Percentiles rank a stretch among this genome's conserved stretches.
These are phyloP conservation scores for Fimicolochytrium jonesii DNA, from an alignment of 192 early-diverging fungal genomes.

Conservation along the genomic window DNA sequence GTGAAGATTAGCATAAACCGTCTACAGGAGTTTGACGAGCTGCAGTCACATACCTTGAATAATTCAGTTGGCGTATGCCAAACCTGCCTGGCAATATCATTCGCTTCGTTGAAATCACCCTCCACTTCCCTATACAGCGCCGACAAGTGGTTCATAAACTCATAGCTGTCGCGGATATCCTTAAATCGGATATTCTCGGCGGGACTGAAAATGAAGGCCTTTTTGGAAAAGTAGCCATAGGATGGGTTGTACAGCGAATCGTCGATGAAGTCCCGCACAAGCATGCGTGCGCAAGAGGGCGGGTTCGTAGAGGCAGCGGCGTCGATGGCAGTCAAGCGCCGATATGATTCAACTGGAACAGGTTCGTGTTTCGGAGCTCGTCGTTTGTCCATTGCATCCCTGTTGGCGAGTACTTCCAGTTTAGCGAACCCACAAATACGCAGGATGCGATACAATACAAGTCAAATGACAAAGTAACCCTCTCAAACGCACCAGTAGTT, in stretches of 20 bases:
- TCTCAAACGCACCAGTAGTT: too few relatives aligned
- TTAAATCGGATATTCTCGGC: conserved; percentile 47
- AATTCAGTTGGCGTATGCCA: conserved; percentile 99
- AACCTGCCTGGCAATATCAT: conserved; percentile 73
- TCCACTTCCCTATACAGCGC: conserved; percentile 58
- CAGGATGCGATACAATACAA: too few relatives aligned
- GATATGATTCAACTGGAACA: conserved; percentile 11
- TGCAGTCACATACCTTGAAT: conserved; percentile 58
- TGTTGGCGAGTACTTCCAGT: too few relatives aligned
- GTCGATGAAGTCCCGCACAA: conserved; percentile 83
- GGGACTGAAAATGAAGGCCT: conserved; percentile 60
- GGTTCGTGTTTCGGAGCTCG: background rate
- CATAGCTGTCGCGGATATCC: conserved; percentile 69
- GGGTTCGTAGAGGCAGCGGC: conserved; percentile 1
- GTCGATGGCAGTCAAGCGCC: conserved; percentile 12
- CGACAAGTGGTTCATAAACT: conserved; percentile 74
- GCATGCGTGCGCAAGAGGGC: conserved; percentile 23
- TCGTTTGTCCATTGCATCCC: conserved; percentile 14
- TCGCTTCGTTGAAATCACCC: conserved; percentile 23
- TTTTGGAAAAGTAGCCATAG: conserved; percentile 97
- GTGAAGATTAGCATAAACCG: background rate
- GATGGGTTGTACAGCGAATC: conserved; percentile 92
- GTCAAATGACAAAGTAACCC: too few relatives aligned
- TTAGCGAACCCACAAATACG: too few relatives aligned
- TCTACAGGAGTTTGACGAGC: background rate